Conservation (phyloP, 2,329 filamentous ascomycete species). For the Calonectria crousiana region DNA sequence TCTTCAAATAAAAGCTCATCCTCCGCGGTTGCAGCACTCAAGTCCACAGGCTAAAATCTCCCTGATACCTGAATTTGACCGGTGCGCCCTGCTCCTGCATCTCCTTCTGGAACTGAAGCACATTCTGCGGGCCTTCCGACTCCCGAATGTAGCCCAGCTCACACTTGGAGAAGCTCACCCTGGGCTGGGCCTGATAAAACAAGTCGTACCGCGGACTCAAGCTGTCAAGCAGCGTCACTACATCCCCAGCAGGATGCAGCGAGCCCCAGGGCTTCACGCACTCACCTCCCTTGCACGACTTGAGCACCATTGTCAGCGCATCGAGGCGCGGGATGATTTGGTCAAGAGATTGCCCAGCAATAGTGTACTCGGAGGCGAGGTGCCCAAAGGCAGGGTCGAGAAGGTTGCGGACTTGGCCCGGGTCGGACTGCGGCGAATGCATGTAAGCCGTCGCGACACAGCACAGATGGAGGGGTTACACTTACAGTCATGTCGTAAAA, state of each 20-base stretch:
- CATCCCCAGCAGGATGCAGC: slow-evolving; percentile 7
- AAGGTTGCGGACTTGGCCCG: slow-evolving; percentile 15
- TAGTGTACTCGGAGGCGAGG: neutral
- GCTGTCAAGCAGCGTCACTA: neutral
- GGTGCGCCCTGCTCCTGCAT: slow-evolving; percentile 5
- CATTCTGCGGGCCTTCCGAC: slow-evolving; percentile 6
- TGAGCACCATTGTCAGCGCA: slow-evolving; percentile 14
- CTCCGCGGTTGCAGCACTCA: neutral
- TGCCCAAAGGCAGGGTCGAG: neutral
- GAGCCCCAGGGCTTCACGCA: slow-evolving; percentile 6
- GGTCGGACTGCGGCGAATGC: neutral
- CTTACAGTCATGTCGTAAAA: slow-evolving; percentile 64
- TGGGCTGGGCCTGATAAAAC: slow-evolving; percentile 1
- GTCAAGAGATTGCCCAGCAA: neutral
- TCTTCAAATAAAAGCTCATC: neutral
- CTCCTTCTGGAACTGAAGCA: slow-evolving; percentile 1
- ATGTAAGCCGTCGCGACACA: neutral
- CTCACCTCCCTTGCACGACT: slow-evolving; percentile 6
- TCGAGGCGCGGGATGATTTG: slow-evolving; percentile 4
- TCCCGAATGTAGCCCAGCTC: slow-evolving; percentile 15
- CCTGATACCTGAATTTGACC: slow-evolving; percentile 7
- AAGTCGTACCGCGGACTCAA: neutral
- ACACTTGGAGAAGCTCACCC: slow-evolving; percentile 4
- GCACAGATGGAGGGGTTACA: neutral
- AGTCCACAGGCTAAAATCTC: slow-evolving; percentile 11